These are phyloP conservation scores for Venturia effusa DNA, from an alignment of 2,329 filamentous ascomycete genomes.

Conservation along the genomic window DNA sequence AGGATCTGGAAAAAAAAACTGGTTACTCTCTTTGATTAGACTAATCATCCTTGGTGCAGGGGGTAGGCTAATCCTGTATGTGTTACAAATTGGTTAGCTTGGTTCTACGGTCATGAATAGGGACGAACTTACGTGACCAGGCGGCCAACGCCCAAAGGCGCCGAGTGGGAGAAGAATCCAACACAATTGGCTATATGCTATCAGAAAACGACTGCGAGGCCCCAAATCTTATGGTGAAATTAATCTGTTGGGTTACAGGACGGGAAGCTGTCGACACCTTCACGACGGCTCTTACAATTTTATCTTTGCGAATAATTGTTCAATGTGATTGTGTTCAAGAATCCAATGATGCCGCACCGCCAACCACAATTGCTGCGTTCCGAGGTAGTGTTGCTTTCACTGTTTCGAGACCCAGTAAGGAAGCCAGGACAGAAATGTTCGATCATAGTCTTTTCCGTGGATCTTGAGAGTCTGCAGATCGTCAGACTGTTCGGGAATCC, in stretches of 20 bases:
- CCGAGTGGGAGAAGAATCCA: not conserved
- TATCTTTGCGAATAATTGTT: no score
- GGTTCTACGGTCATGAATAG: not conserved
- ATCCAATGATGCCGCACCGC: no score
- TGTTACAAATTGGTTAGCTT: not conserved
- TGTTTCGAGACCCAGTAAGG: no score
- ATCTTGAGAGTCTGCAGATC: no score
- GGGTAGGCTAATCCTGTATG: conserved; percentile 44
- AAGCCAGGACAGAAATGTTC: no score
- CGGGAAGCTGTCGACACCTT: not conserved
- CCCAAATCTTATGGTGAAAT: no score
- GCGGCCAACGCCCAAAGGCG: no score
- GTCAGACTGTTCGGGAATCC: not conserved
- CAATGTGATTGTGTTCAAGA: no score
- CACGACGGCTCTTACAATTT: not conserved
- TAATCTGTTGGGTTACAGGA: no score
- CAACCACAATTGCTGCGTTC: no score
- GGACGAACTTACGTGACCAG: not conserved
- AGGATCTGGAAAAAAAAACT: conserved; percentile 45
- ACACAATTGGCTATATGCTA: not conserved
- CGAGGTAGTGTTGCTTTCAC: no score
- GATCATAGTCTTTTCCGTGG: no score
- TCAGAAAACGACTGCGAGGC: not conserved
- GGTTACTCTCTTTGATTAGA: conserved; percentile 63
- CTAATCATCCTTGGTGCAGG: conserved; percentile 90